Evolutionary conservation across 257 asterid species (phyloP).

Genomic region (Solanum paucissectum): DNA sequence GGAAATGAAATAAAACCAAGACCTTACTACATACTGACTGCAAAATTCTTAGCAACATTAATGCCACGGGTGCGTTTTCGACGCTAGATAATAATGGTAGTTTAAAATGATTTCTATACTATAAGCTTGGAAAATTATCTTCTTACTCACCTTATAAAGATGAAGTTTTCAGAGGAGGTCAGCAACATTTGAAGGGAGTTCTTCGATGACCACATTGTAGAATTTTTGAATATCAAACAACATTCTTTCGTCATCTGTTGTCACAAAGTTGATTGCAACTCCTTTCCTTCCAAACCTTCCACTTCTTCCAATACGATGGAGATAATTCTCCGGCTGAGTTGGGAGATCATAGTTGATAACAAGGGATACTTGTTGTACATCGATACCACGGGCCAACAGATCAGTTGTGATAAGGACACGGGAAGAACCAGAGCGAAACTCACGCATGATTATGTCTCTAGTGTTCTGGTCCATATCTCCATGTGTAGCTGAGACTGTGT

Average conservation of each 20-base stretch:
- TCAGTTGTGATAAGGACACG: conserved; percentile 57
- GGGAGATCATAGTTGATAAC: conserved; percentile 73
- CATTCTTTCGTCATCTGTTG: conserved; percentile 60
- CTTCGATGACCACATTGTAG: conserved; percentile 57
- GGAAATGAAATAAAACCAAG: background rate
- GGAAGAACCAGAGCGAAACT: conserved; percentile 67
- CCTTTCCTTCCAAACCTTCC: conserved; percentile 81
- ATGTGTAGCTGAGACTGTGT: conserved; percentile 73
- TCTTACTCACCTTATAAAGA: background rate
- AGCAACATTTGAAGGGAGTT: conserved; percentile 67
- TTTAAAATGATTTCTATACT: background rate
- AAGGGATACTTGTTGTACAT: conserved; percentile 66
- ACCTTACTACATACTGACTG: background rate
- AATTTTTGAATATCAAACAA: conserved; percentile 64
- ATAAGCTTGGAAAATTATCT: background rate
- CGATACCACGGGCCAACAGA: conserved; percentile 60
- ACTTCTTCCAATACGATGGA: conserved; percentile 70
- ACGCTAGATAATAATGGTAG: background rate
- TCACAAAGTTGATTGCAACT: conserved; percentile 58
- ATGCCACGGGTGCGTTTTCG: background rate
- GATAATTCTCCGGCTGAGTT: conserved; percentile 73
- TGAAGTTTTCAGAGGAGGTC: conserved; percentile 41
- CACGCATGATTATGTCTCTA: conserved; percentile 75
- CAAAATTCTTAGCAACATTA: background rate
- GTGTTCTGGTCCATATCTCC: conserved; percentile 90